These are phyloP conservation scores for Letharia lupina DNA, from an alignment of 495 filamentous ascomycete species.

Conservation along the genomic window DNA sequence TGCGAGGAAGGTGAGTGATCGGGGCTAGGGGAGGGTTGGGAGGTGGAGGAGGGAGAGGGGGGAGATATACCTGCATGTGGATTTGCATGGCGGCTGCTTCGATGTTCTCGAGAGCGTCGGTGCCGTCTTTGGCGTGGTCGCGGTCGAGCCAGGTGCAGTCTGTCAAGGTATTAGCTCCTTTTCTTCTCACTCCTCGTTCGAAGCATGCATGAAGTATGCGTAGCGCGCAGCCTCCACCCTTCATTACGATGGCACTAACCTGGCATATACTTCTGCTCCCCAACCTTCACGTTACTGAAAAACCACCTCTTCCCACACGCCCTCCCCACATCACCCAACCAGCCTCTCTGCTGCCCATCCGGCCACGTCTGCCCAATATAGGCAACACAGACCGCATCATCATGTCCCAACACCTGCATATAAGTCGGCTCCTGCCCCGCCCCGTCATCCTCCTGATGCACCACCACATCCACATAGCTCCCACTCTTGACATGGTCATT, in stretches of 20 bases:
- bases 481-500: not conserved
- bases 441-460: not conserved
- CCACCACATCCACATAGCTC: not conserved
- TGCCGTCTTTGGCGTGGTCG: constrained; percentile 6
- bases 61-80: not conserved
- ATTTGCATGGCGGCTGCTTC: not conserved
- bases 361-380: constrained; percentile 4
- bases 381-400: constrained; percentile 9
- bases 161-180: not conserved
- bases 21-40: not conserved
- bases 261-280: not conserved
- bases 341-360: constrained; percentile 5
- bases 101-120: not conserved
- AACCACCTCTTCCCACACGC: constrained; percentile 3
- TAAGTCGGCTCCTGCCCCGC: not conserved
- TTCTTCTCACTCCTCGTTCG: not conserved
- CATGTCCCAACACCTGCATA: constrained; percentile 1
- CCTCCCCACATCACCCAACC: constrained; percentile 7
- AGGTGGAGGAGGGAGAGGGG: not conserved
- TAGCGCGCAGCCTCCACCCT: not conserved
- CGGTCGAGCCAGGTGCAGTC: constrained; percentile 6
- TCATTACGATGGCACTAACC: not conserved
- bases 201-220: not conserved
- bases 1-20: not conserved
- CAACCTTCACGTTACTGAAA: not conserved